Evolutionary conservation across 2,329 filamentous ascomycete genomes (phyloP), one percentile per base, ranked within the genome.

Genomic region (Scedosporium minutisporum): DNA sequence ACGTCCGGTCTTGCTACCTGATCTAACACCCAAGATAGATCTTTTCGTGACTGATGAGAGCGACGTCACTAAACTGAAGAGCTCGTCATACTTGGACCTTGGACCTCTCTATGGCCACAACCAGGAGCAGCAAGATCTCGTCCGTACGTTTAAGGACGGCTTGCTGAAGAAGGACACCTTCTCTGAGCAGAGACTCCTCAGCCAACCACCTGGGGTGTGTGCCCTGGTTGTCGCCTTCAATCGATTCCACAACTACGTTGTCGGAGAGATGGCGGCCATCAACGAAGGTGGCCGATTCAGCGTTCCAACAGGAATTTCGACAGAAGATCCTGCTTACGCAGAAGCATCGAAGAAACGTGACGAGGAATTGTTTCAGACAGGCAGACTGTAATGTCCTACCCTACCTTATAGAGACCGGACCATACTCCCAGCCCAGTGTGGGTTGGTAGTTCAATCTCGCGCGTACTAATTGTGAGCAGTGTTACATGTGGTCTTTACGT

Each of bases 161-260:
- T 65, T 72, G 5, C 68, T 78, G 3, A 76, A 78, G 63, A 80
- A 85, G 0, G 88, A 91, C 67, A 78, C 78, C 4, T 90, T 87
- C 66, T 81, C 85, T 1, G 86, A 89, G 67, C 83, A 86, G 68
- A 78, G 87, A 58, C 73, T 89, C 0, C 72, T 85, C 12, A 82
- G 83, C 2, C 84, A 88, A 66, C 88, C 87, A 0, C 85, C 88
- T 0, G 86, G 87, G 4, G 86, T 87, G n/a, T 79, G 83, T 51
- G 84, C 87, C 1, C 70, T 90, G n/a, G 72, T 90, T 2, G 82
- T 90, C 68, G 87, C 89, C 85, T 86, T 89, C 72, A 87, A 86
- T 67, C 79, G 84, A 4, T 93, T 92, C 73, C 91, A 96, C 74
- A 96, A 96, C 73, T 83, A 92, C 65, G 84, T 89, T 0, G 90